phyloP scores from a whole-genome alignment of 2,329 filamentous ascomycete genomes.

The Xylaria sp. region DNA sequence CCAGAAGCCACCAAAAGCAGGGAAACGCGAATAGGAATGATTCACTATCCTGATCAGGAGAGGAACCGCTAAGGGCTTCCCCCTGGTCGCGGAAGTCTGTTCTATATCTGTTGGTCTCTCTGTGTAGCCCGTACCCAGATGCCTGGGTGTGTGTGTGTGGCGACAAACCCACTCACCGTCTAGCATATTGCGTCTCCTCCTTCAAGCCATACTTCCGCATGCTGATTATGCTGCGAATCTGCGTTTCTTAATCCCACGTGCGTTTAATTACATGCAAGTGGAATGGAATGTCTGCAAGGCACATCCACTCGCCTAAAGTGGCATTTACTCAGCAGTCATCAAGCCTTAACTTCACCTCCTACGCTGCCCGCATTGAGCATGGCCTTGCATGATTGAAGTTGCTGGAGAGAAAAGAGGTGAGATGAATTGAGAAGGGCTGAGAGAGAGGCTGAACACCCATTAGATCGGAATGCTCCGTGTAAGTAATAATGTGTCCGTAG shows the following conservation, averaged over 20 bases:
- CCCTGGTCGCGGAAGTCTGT: conserved; percentile 6
- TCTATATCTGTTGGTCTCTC: background rate
- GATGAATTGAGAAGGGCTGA: too few species aligned
- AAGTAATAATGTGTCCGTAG: conserved; percentile 18
- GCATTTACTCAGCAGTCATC: conserved; percentile 17
- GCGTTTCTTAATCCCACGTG: background rate
- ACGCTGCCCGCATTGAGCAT: conserved; percentile 13
- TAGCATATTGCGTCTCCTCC: background rate
- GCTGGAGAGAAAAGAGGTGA: background rate
- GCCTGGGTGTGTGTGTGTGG: background rate
- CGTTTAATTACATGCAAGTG: background rate
- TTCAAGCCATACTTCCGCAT: background rate
- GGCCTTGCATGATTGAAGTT: conserved; percentile 19
- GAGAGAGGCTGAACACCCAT: background rate
- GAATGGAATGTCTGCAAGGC: conserved; percentile 1
- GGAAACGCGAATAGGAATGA: conserved; percentile 15
- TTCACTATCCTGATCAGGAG: background rate
- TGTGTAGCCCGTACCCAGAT: conserved; percentile 3
- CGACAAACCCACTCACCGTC: background rate
- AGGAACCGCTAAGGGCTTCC: background rate
- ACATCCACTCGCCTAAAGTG: conserved; percentile 17
- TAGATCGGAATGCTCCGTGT: conserved; percentile 37
- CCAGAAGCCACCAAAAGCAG: conserved; percentile 18
- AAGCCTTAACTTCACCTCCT: conserved; percentile 19
- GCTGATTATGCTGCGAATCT: background rate